Percentiles rank a stretch among this genome's conserved stretches.
Conservation (phyloP, 331 rosid genomes). For the Malus hybrid region DNA sequence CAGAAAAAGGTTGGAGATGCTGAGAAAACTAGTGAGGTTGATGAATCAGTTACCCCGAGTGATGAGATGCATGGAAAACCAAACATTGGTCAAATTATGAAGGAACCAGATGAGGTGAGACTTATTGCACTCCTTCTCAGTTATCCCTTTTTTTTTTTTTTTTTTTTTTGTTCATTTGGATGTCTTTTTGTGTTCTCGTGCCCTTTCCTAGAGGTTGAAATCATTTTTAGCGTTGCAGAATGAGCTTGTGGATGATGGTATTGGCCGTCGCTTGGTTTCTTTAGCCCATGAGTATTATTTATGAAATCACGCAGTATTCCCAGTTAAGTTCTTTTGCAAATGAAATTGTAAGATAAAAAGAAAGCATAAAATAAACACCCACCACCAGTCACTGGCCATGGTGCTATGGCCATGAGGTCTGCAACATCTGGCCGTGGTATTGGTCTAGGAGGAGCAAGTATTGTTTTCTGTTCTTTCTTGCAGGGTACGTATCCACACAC, state of each 20-base stretch:
- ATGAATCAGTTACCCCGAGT: conserved; percentile 14
- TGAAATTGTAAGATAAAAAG: background rate
- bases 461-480: background rate
- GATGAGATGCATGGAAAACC: conserved; percentile 25
- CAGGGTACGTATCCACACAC: background rate
- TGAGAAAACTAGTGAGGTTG: conserved; percentile 21
- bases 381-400: background rate
- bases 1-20: conserved; percentile 30
- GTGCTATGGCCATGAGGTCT: background rate
- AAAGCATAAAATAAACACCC: background rate
- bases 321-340: background rate
- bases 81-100: conserved; percentile 31
- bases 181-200: background rate
- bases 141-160: background rate
- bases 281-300: background rate
- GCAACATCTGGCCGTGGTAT: background rate
- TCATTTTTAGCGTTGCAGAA: background rate
- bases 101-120: conserved; percentile 56
- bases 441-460: background rate
- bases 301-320: background rate
- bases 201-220: background rate
- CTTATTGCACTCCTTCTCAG: background rate
- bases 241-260: background rate
- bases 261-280: background rate
- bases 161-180: background rate